Percentiles rank a stretch among this genome's conserved stretches.
Conservation (phyloP, 495 filamentous ascomycete genomes). For the Penicillium subrubescens region DNA sequence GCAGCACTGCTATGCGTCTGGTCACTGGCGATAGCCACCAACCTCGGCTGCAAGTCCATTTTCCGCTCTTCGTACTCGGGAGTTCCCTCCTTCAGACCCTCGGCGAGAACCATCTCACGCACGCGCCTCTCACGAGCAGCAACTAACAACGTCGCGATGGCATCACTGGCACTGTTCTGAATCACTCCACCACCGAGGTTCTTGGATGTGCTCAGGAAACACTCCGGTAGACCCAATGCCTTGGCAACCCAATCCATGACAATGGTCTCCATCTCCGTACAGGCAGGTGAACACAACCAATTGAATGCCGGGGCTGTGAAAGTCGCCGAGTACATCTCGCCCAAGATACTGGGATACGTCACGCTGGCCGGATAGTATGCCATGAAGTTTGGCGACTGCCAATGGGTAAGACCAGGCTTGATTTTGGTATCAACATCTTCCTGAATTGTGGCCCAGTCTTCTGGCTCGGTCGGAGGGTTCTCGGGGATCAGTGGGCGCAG, state of each 20-base stretch:
- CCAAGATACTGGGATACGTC: slow-evolving; percentile 85
- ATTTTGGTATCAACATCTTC: slow-evolving; percentile 85
- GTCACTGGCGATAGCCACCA: slow-evolving; percentile 82
- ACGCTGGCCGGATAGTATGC: slow-evolving; percentile 89
- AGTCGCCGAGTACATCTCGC: slow-evolving; percentile 88
- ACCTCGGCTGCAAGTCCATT: slow-evolving; percentile 63
- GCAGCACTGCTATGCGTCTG: slow-evolving; percentile 80
- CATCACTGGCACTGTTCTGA: slow-evolving; percentile 90
- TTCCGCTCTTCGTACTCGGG: slow-evolving; percentile 56
- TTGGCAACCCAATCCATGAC: slow-evolving; percentile 91
- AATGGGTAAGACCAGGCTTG: slow-evolving; percentile 93
- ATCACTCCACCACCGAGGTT: slow-evolving; percentile 87
- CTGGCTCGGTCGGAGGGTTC: slow-evolving; percentile 70
- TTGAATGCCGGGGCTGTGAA: slow-evolving; percentile 94
- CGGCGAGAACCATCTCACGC: slow-evolving; percentile 51
- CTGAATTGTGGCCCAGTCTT: slow-evolving; percentile 80
- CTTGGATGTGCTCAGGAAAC: slow-evolving; percentile 74
- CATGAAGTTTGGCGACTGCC: slow-evolving; percentile 95
- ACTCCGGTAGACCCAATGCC: slow-evolving; percentile 69
- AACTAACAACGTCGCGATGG: slow-evolving; percentile 82
- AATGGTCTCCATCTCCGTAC: slow-evolving; percentile 95
- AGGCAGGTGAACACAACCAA: slow-evolving; percentile 92
- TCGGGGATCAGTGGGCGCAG: slow-evolving; percentile 76
- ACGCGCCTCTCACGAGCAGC: slow-evolving; percentile 82
- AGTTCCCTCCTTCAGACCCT: slow-evolving; percentile 52